Percentiles rank a stretch among this genome's conserved stretches.
Evolutionary conservation across 805 yeast species (phyloP).

Genomic region (Phaffomyces antillensis): DNA sequence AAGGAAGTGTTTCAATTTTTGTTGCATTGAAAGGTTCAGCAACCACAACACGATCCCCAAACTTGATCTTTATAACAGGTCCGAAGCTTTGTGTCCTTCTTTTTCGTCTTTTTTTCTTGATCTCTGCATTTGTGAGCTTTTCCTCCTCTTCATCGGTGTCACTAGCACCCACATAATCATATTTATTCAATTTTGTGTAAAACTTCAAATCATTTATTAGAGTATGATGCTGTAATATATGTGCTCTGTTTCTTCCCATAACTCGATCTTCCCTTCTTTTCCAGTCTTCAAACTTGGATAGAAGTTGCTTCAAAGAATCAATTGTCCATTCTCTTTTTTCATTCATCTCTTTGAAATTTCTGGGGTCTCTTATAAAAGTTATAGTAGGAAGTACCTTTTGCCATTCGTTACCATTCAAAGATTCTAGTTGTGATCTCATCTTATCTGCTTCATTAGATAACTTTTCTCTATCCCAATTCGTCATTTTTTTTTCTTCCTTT

Average conservation of each 20-base stretch:
- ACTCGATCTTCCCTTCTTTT: constrained; percentile 19
- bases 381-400: constrained; percentile 34
- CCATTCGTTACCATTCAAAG: constrained; percentile 42
- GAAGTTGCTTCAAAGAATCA: constrained; percentile 30
- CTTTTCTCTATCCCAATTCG: constrained; percentile 43
- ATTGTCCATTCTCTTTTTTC: constrained; percentile 47
- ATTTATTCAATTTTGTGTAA: constrained; percentile 15
- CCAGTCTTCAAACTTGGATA: constrained; percentile 18
- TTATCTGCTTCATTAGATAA: constrained; percentile 49
- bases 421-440: constrained; percentile 32
- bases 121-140: constrained; percentile 9
- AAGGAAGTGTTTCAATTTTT: constrained; percentile 11
- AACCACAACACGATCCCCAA: constrained; percentile 14
- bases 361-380: constrained; percentile 41
- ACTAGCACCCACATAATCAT: constrained; percentile 20
- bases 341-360: constrained; percentile 41
- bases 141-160: constrained; percentile 25
- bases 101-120: constrained; percentile 10
- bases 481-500: constrained; percentile 55
- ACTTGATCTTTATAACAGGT: constrained; percentile 19
- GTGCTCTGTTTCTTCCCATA: constrained; percentile 9
- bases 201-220: constrained; percentile 9
- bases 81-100: constrained; percentile 14
- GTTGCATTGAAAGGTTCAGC: constrained; percentile 23
- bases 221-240: neutral